Conservation (phyloP, 2,329 filamentous ascomycete genomes). For the Aspergillus fumigatiaffinis region DNA sequence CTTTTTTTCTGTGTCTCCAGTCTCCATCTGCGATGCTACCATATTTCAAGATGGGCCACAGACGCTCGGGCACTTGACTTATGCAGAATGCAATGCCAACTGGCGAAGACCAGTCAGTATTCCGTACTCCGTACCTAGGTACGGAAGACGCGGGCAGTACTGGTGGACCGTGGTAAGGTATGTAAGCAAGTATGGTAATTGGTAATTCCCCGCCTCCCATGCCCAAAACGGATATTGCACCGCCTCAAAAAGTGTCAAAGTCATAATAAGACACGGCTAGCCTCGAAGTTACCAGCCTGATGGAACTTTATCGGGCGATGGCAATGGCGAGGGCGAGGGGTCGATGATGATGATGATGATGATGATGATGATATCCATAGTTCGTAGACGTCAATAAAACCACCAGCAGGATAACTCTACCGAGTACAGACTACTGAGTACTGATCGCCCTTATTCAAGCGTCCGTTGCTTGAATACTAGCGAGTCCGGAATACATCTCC, state of each 20-base stretch:
- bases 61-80: not conserved
- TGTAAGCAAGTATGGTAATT: not conserved
- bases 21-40: not conserved
- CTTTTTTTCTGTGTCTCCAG: not conserved
- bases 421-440: too few relatives aligned
- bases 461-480: not conserved
- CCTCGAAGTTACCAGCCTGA: not conserved
- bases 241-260: not conserved
- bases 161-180: not conserved
- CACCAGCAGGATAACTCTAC: not conserved
- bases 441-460: too few relatives aligned
- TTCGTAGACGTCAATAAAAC: not conserved
- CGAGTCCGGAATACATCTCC: not conserved
- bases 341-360: too few relatives aligned
- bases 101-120: too few relatives aligned
- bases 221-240: not conserved
- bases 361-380: not conserved
- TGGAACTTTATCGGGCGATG: not conserved
- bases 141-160: not conserved
- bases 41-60: too few relatives aligned
- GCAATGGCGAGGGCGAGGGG: not conserved
- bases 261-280: not conserved
- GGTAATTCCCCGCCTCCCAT: not conserved
- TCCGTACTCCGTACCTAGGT: not conserved
- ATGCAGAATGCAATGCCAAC: not conserved